Conservation (phyloP, 352 stramenopile species). For the Thalassiosira exigua region DNA sequence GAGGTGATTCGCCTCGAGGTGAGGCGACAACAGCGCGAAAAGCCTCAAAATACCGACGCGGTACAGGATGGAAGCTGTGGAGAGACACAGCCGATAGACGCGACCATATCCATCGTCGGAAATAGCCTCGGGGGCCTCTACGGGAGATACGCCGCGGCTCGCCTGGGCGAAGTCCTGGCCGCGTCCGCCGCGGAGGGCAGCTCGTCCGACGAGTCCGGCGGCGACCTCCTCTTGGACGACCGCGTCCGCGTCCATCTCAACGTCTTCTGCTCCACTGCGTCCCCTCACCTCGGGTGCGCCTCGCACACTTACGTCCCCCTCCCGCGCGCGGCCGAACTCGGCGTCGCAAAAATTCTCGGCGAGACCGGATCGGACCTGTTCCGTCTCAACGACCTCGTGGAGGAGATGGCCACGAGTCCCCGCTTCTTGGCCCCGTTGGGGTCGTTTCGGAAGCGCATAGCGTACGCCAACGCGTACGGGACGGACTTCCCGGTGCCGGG, state of each 20-base stretch:
- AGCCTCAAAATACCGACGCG: slow-evolving; percentile 19
- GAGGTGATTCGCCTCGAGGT: slow-evolving; percentile 70
- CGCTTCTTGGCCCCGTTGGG: slow-evolving; percentile 66
- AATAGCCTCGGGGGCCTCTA: slow-evolving; percentile 84
- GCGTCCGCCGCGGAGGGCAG: not conserved
- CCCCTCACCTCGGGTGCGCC: slow-evolving; percentile 78
- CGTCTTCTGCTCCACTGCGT: slow-evolving; percentile 78
- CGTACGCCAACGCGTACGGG: slow-evolving; percentile 76
- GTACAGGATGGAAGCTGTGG: not conserved
- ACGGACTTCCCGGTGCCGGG: slow-evolving; percentile 84
- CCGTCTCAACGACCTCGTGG: slow-evolving; percentile 5
- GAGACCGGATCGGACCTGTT: slow-evolving; percentile 55
- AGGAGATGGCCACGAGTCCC: slow-evolving; percentile 47
- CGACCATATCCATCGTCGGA: slow-evolving; percentile 77
- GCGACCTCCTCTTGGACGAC: slow-evolving; percentile 25
- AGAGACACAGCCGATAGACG: slow-evolving; percentile 27
- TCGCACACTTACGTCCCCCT: slow-evolving; percentile 77
- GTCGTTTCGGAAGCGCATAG: slow-evolving; percentile 73
- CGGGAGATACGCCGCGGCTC: slow-evolving; percentile 72
- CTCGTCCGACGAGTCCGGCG: slow-evolving; percentile 6
- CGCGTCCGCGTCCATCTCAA: slow-evolving; percentile 55
- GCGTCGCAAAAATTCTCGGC: slow-evolving; percentile 59
- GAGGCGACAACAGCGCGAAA: slow-evolving; percentile 26
- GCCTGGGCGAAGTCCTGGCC: slow-evolving; percentile 48
- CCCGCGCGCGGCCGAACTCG: slow-evolving; percentile 57